phyloP scores from a whole-genome alignment of 441 rosid genomes.

The Pelargonium fulgidum region DNA sequence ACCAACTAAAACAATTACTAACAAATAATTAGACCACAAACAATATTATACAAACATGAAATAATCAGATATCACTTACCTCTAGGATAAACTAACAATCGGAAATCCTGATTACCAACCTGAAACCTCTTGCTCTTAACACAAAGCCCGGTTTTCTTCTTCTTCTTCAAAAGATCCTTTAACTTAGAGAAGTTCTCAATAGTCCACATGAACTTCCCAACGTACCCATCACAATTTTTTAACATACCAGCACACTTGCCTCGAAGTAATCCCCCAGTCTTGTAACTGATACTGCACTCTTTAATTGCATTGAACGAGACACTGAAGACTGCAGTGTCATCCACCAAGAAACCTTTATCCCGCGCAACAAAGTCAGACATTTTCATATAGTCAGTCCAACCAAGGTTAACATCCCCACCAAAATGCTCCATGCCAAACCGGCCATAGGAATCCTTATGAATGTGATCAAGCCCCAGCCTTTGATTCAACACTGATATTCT shows the following conservation, averaged over 20 bases:
- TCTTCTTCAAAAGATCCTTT: constrained; percentile 92
- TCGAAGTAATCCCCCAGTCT: constrained; percentile 55
- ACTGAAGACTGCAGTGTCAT: constrained; percentile 81
- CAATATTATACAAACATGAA: neutral
- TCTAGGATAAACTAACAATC: constrained; percentile 97
- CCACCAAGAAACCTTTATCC: constrained; percentile 73
- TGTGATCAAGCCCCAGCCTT: constrained; percentile 75
- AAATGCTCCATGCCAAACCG: constrained; percentile 91
- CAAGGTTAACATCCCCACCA: constrained; percentile 94
- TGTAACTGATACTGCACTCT: constrained; percentile 68
- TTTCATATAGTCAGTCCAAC: constrained; percentile 96
- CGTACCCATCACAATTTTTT: constrained; percentile 82
- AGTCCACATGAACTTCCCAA: constrained; percentile 87
- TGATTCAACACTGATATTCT: constrained; percentile 89
- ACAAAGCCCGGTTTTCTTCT: constrained; percentile 95
- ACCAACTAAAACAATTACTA: constrained; percentile 1
- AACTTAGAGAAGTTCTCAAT: constrained; percentile 88
- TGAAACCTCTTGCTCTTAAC: constrained; percentile 97
- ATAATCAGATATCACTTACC: constrained; percentile 42
- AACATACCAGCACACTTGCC: constrained; percentile 57
- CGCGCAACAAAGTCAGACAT: constrained; percentile 75
- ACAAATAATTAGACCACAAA: neutral
- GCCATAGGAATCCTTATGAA: constrained; percentile 94
- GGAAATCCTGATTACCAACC: constrained; percentile 95
- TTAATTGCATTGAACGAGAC: constrained; percentile 94